Conservation (phyloP, 495 filamentous ascomycete species). For the Viridothelium virens region DNA sequence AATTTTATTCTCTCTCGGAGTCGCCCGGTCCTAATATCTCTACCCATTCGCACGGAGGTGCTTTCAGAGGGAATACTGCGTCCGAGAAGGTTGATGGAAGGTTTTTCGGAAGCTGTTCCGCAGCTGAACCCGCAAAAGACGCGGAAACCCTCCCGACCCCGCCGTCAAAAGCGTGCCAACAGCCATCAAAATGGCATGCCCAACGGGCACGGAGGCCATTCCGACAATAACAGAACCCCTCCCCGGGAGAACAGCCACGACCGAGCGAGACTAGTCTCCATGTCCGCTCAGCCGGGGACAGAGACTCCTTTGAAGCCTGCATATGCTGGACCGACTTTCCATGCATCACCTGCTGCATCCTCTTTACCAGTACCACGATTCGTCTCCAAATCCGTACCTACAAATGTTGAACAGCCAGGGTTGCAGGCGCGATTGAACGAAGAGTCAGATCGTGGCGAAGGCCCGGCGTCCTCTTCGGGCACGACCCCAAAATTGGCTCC, state of each 20-base stretch:
- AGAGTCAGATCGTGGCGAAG: constrained; percentile 23
- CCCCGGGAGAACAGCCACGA: background rate
- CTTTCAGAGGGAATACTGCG: background rate
- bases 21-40: background rate
- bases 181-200: background rate
- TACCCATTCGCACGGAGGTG: background rate
- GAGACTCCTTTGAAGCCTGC: constrained; percentile 36
- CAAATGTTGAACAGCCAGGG: constrained; percentile 42
- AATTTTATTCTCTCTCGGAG: background rate
- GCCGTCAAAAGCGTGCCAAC: constrained; percentile 2
- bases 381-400: constrained; percentile 71
- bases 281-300: constrained; percentile 30
- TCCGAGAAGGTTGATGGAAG: background rate
- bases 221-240: constrained; percentile 1
- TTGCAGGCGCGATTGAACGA: constrained; percentile 41
- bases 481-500: constrained; percentile 34
- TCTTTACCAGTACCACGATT: constrained; percentile 91
- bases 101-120: constrained; percentile 6
- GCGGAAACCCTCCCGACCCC: background rate
- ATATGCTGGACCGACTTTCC: constrained; percentile 93
- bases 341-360: constrained; percentile 86
- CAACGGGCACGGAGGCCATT: background rate
- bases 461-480: constrained; percentile 12
- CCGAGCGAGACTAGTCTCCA: constrained; percentile 18
- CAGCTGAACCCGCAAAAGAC: constrained; percentile 5